Evolutionary conservation across 2,329 filamentous ascomycete species (phyloP), one percentile per base, ranked within the genome.

Genomic region (Sarocladium kiliense): DNA sequence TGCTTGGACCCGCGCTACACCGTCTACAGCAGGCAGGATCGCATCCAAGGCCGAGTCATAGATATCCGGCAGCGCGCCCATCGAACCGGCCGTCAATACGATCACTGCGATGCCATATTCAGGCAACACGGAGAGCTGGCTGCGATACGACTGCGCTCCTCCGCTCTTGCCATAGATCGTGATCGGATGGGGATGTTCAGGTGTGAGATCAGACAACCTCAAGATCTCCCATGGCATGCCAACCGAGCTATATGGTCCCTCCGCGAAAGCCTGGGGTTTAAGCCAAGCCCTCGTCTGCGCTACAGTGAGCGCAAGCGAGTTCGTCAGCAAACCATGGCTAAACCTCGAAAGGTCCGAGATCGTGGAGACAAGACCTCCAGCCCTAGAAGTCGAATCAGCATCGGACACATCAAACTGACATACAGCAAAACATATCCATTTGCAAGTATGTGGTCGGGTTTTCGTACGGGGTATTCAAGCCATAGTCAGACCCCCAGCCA

Each of bases 191-290:
- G 66, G 63, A 39, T 71, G 59, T 0, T 60, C 32, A 0, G 64
- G 61, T 0, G 63, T 64, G 0, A 72, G 47, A 23, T 63, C 58
- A 1, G 61, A 16, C 0, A 64, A 60, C 1, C 66, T 68, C 1
- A 66, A 61, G 14, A 72, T 71, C 45, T 74, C 70, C 71, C 70
- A 72, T 0, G 71, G 69, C 60, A 66, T 64, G 2, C 71, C 71
- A 2, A 69, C 68, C 21, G 70, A 62, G 12, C 61, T 63, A 25
- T 62, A 59, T 0, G 60, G 58, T 2, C 65, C 65, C 2, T 68
- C 68, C 1, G 65, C 65, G 27, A 67, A 64, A 0, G 68, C 61
- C 1, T 47, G 53, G 0, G 71, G 71, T 73, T n/a, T 72, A 5
- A 73, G 62, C 71, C 71, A 73, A 21, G 60, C 61, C 21, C 63